These are phyloP conservation scores for Anthostomella pinea DNA, from an alignment of 2,329 filamentous ascomycete species.

Conservation along the genomic window DNA sequence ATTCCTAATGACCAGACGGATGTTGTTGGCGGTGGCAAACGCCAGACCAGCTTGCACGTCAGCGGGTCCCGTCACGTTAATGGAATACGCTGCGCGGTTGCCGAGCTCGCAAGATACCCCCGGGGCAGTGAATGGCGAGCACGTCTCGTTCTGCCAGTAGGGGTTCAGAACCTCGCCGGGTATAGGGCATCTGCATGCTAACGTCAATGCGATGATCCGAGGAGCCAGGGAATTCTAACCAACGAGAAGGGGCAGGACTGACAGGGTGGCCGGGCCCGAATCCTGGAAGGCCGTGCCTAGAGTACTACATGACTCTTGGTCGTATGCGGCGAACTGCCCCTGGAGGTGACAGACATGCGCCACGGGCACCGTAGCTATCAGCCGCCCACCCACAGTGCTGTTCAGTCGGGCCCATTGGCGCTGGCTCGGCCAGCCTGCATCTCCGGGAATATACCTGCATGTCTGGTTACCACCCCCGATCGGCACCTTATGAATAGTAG, in stretches of 20 bases:
- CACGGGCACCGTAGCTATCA: slow-evolving; percentile 8
- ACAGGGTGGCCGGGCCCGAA: background rate
- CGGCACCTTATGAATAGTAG: too few species aligned
- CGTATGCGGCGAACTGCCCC: background rate
- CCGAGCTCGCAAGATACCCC: slow-evolving; percentile 44
- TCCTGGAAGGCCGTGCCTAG: background rate
- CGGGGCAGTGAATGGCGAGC: slow-evolving; percentile 39
- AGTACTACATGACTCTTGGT: slow-evolving; percentile 1
- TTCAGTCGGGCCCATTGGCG: slow-evolving; percentile 6
- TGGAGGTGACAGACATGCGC: slow-evolving; percentile 7
- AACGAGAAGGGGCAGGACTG: too few species aligned
- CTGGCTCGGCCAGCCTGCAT: slow-evolving; percentile 4
- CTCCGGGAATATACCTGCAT: slow-evolving; percentile 5
- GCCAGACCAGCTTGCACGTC: slow-evolving; percentile 27
- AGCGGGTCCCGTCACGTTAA: slow-evolving; percentile 30
- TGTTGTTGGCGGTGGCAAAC: slow-evolving; percentile 14
- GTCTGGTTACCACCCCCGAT: background rate
- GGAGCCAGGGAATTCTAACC: too few species aligned
- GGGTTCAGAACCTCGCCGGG: slow-evolving; percentile 9
- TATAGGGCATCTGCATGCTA: background rate
- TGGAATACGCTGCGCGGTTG: slow-evolving; percentile 39
- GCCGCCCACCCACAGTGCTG: slow-evolving; percentile 5
- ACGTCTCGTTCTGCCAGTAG: slow-evolving; percentile 35
- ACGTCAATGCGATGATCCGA: too few species aligned
- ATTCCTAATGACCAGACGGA: slow-evolving; percentile 15